Evolutionary conservation across 116 monocot genomes (phyloP).

Genomic region (Iris pallida): DNA sequence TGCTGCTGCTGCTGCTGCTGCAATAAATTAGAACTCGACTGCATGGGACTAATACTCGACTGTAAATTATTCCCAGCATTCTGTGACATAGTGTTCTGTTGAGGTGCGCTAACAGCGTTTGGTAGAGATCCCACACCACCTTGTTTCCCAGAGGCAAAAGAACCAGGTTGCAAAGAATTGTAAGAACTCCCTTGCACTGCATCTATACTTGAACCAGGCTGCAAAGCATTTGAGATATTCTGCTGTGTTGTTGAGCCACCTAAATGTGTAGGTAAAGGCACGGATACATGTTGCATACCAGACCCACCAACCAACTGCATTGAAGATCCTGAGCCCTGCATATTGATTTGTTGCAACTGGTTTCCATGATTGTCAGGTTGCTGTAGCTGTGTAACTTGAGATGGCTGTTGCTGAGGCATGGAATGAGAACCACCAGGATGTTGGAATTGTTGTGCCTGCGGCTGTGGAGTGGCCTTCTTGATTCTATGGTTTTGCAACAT

Average conservation of each 20-base stretch:
- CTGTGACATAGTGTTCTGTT: constrained; percentile 28
- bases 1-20: constrained; percentile 19
- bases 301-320: constrained; percentile 26
- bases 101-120: constrained; percentile 26
- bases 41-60: constrained; percentile 12
- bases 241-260: constrained; percentile 25
- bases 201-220: constrained; percentile 35
- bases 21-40: constrained; percentile 14
- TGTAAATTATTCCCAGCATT: constrained; percentile 23
- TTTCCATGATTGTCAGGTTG: constrained; percentile 60
- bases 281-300: constrained; percentile 41
- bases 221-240: constrained; percentile 37
- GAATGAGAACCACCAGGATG: constrained; percentile 34
- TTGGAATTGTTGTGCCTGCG: constrained; percentile 42
- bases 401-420: constrained; percentile 41
- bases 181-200: constrained; percentile 25
- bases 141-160: constrained; percentile 33
- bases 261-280: constrained; percentile 22
- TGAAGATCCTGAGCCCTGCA: constrained; percentile 36
- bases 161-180: constrained; percentile 40
- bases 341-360: constrained; percentile 50
- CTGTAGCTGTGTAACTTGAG: constrained; percentile 49
- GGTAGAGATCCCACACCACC: constrained; percentile 36
- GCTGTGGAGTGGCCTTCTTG: constrained; percentile 27
- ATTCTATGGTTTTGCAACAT: constrained; percentile 40